Evolutionary conservation across 768 basidiomycete genomes (phyloP).

Genomic region (Boletus rex-veris): DNA sequence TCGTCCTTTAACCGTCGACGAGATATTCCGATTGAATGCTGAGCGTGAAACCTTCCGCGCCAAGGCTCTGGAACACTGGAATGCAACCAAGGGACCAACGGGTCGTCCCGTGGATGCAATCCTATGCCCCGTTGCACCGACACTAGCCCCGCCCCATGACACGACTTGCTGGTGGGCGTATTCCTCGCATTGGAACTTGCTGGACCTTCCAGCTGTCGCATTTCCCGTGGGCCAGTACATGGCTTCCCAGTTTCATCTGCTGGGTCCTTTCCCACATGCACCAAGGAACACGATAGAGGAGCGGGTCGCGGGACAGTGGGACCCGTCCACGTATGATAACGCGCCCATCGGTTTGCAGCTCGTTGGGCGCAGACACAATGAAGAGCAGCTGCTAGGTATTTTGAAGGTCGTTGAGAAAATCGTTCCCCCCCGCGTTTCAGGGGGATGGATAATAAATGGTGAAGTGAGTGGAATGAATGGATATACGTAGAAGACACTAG

Average conservation of each 20-base stretch:
- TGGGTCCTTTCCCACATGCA: conserved; percentile 11
- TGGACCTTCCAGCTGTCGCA: conserved; percentile 46
- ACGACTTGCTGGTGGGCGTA: conserved; percentile 49
- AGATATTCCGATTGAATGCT: conserved; percentile 44
- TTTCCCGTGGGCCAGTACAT: conserved; percentile 43
- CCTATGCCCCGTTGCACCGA: conserved; percentile 45
- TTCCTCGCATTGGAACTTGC: conserved; percentile 51
- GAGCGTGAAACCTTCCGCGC: conserved; percentile 42
- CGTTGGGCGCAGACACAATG: conserved; percentile 47
- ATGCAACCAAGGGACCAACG: conserved; percentile 33
- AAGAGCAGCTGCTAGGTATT: conserved; percentile 47
- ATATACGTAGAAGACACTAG: background rate
- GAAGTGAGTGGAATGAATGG: conserved; percentile 12
- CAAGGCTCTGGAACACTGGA: conserved; percentile 44
- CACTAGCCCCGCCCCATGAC: conserved; percentile 47
- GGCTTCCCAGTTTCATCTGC: conserved; percentile 19
- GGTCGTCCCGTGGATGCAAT: conserved; percentile 47
- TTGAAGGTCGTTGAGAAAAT: conserved; percentile 37
- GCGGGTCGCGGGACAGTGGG: conserved; percentile 39
- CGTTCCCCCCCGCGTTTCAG: conserved; percentile 16
- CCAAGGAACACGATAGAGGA: conserved; percentile 38
- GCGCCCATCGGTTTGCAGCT: conserved; percentile 48
- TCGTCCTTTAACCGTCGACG: conserved; percentile 36
- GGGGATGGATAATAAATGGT: background rate
- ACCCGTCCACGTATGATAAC: conserved; percentile 39